A percentile compares a stretch with the other conserved stretches of the same genome.
Conservation (phyloP, 2,329 filamentous ascomycete species). For the Pseudogymnoascus verrucosus region DNA sequence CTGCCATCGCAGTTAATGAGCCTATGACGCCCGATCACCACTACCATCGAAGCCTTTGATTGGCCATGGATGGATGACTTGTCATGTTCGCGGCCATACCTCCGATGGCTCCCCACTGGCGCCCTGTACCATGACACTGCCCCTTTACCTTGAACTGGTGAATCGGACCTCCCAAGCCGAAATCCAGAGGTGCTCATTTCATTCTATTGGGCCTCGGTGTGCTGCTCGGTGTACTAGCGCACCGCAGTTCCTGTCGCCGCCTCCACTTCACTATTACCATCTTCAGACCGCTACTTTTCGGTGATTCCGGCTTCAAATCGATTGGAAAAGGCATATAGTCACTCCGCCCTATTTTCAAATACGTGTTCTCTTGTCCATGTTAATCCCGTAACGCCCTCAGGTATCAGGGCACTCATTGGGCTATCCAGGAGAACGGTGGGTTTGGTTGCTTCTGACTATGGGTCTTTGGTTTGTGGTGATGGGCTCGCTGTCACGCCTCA, state of each 20-base stretch:
- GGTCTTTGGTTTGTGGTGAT: neutral
- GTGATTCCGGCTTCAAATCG: neutral
- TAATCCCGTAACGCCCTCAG: neutral
- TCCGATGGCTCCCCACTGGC: neutral
- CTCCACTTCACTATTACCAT: neutral
- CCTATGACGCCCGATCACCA: neutral
- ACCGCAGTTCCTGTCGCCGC: neutral
- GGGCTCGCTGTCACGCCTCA: neutral
- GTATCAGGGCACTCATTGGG: neutral
- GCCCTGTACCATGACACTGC: neutral
- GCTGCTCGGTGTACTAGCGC: neutral
- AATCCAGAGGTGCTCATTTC: neutral
- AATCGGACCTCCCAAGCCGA: neutral
- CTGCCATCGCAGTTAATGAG: neutral
- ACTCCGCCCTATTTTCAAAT: neutral
- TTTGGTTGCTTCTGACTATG: neutral
- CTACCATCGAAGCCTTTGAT: neutral
- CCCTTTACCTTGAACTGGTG: neutral
- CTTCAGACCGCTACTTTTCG: neutral
- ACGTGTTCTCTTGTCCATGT: neutral
- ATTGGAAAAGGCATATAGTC: neutral
- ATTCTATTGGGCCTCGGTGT: neutral
- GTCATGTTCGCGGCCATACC: neutral
- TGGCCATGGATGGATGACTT: too few relatives aligned
- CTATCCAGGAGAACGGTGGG: neutral